Base-by-base conservation (phyloP, 1,284 basidiomycete genomes). In the Microbotryum scabiosae region DNA sequence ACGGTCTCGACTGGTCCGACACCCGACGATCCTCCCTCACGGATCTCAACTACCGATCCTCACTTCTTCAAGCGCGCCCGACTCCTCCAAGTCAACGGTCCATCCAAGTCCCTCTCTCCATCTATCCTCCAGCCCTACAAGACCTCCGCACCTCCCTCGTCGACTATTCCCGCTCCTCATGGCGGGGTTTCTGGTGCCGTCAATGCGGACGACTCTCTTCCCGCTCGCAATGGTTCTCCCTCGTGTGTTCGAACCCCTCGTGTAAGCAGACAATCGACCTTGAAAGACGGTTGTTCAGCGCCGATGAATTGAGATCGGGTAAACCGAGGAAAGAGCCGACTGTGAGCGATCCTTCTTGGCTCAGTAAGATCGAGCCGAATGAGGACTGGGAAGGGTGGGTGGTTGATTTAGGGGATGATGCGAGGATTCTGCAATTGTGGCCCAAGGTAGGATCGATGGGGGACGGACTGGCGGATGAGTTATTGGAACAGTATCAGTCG, bases 361-460 rank as follows among this genome's bases (percentile, higher is more conserved):
- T 25, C 16, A 7, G 51, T 46, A 23, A 44, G 44, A 46, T 32
- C 21, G 20, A 48, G 26, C 28, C 51, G 23, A 14, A 26, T 9
- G 56, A 21, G 5, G 58, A 50, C 2, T 63, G 30, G 25, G 16
- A 25, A 8, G 64, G 64, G 23, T 57, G 54, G n/a, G 41, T 54
- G 6, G 52, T 56, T 54, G 36, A 59, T 7, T 49, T 67, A 2
- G 47, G 49, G 7, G 44, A n/a, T 10, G 50, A 44, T 4, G 51
- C 66, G 18, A 45, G 20, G 14, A 59, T 65, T 1, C 60, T 65
- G 51, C 66, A 68, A 5, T 32, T 65, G 20, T 63, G 64, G 61
- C 59, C 61, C 4, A 21, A 16, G 10, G 20, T 6, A 41, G 30
- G 14, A 2, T 16, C 36, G 10, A 2, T 5, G 12, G 30, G 20